These are phyloP conservation scores for Schwanniomyces yamadae DNA, from an alignment of 805 yeast species.

Conservation along the genomic window DNA sequence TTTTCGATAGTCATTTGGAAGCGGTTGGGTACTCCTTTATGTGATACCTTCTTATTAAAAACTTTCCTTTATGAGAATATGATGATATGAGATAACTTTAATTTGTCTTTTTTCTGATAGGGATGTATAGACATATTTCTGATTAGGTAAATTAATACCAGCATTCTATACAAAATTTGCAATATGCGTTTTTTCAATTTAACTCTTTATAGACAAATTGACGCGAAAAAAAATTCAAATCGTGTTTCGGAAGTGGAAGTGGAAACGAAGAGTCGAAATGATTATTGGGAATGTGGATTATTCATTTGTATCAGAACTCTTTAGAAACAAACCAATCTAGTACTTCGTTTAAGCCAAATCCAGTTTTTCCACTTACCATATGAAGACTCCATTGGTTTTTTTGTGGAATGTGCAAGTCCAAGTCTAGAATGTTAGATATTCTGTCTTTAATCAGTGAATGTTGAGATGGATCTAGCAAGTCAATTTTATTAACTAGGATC, in stretches of 20 bases:
- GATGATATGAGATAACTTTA: too few species aligned
- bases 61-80: too few species aligned
- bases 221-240: slow-evolving; percentile 2
- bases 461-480: slow-evolving; percentile 41
- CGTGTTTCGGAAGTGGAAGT: too few species aligned
- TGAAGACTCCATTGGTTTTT: slow-evolving; percentile 25
- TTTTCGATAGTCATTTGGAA: too few species aligned
- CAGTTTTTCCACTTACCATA: slow-evolving; percentile 36
- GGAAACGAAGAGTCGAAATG: too few species aligned
- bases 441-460: slow-evolving; percentile 12
- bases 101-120: too few species aligned
- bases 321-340: slow-evolving; percentile 27
- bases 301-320: slow-evolving; percentile 16
- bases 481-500: slow-evolving; percentile 74
- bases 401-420: slow-evolving; percentile 18
- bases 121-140: too few species aligned
- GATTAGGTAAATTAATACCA: too few species aligned
- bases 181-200: background rate
- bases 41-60: too few species aligned
- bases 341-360: slow-evolving; percentile 24
- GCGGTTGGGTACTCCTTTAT: too few species aligned
- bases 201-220: slow-evolving; percentile 3
- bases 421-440: slow-evolving; percentile 16
- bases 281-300: too few species aligned
- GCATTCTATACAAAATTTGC: too few species aligned